phyloP scores from a whole-genome alignment of 1,139 yeast genomes.

The Yamadazyma blattariae region DNA sequence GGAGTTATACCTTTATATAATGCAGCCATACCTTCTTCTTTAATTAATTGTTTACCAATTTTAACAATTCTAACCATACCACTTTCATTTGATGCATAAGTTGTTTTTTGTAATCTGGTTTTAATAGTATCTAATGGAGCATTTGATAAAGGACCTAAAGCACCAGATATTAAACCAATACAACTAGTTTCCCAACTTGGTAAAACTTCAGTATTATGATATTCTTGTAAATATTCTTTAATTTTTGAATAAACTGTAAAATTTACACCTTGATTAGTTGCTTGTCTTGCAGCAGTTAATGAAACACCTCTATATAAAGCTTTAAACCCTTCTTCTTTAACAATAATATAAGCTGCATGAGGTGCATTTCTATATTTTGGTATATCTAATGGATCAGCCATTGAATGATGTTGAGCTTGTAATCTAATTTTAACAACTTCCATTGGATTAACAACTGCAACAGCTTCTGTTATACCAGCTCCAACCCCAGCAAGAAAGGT shows the following conservation, averaged over 20 bases:
- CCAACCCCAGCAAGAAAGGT: slow-evolving; percentile 94
- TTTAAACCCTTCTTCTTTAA: slow-evolving; percentile 86
- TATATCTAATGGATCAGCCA: slow-evolving; percentile 74
- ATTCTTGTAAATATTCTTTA: slow-evolving; percentile 65
- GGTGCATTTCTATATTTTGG: slow-evolving; percentile 93
- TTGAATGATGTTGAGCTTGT: slow-evolving; percentile 92
- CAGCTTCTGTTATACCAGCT: slow-evolving; percentile 97
- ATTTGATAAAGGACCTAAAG: slow-evolving; percentile 95
- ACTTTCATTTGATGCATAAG: slow-evolving; percentile 66
- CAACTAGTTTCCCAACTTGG: slow-evolving; percentile 95
- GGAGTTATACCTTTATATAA: slow-evolving; percentile 97
- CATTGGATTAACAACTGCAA: slow-evolving; percentile 91
- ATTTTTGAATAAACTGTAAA: slow-evolving; percentile 91
- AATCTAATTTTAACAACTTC: slow-evolving; percentile 95
- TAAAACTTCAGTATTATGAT: slow-evolving; percentile 61
- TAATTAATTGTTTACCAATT: slow-evolving; percentile 77
- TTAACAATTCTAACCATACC: slow-evolving; percentile 75
- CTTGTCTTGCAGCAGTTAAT: slow-evolving; percentile 96
- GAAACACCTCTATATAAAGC: slow-evolving; percentile 94
- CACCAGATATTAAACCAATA: slow-evolving; percentile 92
- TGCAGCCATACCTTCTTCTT: slow-evolving; percentile 86
- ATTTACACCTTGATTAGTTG: slow-evolving; percentile 97
- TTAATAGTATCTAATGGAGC: slow-evolving; percentile 98
- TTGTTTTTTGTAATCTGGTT: slow-evolving; percentile 92
- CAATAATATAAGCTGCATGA: slow-evolving; percentile 82